Percentiles rank a stretch among this genome's conserved stretches.
Conservation (phyloP, 2,329 filamentous ascomycete species). For the Alternaria alternata region DNA sequence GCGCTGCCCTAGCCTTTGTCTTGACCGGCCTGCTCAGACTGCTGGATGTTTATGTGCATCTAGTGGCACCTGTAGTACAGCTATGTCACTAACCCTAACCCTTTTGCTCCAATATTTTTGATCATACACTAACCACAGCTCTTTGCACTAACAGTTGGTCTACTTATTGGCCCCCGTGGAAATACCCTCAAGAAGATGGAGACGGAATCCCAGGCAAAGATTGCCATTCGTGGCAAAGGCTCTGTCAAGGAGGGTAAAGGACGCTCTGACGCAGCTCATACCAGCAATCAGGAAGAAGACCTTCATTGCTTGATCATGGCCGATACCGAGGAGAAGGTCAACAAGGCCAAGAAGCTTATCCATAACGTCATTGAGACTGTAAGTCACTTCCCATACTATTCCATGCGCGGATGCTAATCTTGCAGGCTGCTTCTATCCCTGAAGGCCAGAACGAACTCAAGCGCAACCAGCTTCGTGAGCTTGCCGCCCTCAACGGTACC, state of each 20-base stretch:
- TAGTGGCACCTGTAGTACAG: constrained; percentile 47
- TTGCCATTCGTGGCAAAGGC: constrained; percentile 98
- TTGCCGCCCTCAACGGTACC: constrained; percentile 97
- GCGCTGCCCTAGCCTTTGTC: constrained; percentile 53
- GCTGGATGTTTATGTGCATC: constrained; percentile 39
- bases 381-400: constrained; percentile 54
- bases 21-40: constrained; percentile 55
- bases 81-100: constrained; percentile 53
- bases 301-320: constrained; percentile 99
- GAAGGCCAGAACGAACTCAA: constrained; percentile 99
- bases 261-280: constrained; percentile 96
- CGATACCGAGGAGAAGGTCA: constrained; percentile 98
- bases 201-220: constrained; percentile 94
- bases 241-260: constrained; percentile 99
- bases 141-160: constrained; percentile 89
- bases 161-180: constrained; percentile 99
- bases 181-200: constrained; percentile 99
- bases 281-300: constrained; percentile 99
- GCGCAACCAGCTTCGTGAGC: constrained; percentile 96
- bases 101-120: constrained; percentile 48
- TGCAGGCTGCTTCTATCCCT: constrained; percentile 93
- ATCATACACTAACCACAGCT: constrained; percentile 87
- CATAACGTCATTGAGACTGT: constrained; percentile 99
- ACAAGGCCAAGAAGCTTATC: constrained; percentile 97
- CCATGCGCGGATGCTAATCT: constrained; percentile 38